Base-by-base conservation (phyloP, 768 basidiomycete species). In the Macrolepiota albuminosa region DNA sequence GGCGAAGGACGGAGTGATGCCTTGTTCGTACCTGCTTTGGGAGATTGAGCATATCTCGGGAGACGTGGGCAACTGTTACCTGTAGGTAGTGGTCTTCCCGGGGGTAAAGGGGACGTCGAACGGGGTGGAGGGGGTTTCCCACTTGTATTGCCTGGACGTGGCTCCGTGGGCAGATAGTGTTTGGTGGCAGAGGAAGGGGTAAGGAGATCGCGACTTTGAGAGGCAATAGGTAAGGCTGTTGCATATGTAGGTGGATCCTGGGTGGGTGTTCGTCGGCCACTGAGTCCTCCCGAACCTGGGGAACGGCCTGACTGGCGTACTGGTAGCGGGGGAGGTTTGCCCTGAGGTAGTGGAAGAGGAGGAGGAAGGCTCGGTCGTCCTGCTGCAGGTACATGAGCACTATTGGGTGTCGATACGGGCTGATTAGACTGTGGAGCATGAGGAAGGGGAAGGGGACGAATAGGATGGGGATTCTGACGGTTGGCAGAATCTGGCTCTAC, bases 271-370 rank as follows among this genome's bases (percentile, higher is more conserved):
- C 78, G 79, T 40, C 81, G 72, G 42, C 74, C 77, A 61, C 65
- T 66, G 58, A 72, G 63, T 65, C 75, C 60, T 50, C 47, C 62
- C 70, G 73, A 60, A 67, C 76, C 64, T 45, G 64, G 58, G 29
- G 59, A 66, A 45, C 80, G 80, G 18, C 70, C 62, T 36, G 78
- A 49, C 16, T 74, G 70, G 26, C 81, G 76, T 42, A 63, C 54
- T 16, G 80, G 75, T 45, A 81, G 81, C 10, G 70, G 77, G 6
- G 86, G 86, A 6, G 89, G 89, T 61, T 88, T 86, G 2, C 78
- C 77, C 39, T 84, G 83, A 1, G 89, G 88, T 0, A 84, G 80
- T 1, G 90, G 89, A 6, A 88, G 88, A 1, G 87, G 78, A 2
- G 88, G 88, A 9, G 87, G 86, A 8, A 85, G 79, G 54, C 78